Percentiles rank a stretch among this genome's conserved stretches.
Evolutionary conservation across 2,329 filamentous ascomycete species (phyloP).

Genomic region (Mycogone perniciosa): DNA sequence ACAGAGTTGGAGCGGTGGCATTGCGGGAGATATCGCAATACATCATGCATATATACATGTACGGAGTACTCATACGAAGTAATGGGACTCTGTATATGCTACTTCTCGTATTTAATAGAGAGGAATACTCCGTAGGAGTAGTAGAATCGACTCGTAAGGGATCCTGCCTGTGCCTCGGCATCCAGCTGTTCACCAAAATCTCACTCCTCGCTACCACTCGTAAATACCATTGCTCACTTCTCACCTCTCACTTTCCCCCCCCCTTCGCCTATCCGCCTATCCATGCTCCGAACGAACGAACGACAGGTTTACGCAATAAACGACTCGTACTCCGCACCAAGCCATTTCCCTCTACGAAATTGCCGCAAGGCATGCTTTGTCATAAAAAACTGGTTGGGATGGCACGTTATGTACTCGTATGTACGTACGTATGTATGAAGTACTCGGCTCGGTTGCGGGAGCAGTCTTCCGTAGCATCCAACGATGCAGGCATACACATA

Average conservation of each 20-base stretch:
- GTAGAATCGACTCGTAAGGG: no score
- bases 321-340: neutral
- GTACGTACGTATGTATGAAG: neutral
- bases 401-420: neutral
- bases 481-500: no score
- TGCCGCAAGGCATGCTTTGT: no score
- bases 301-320: neutral
- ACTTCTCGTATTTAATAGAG: no score
- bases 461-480: no score
- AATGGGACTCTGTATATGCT: no score
- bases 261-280: neutral
- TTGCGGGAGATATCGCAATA: neutral
- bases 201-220: neutral
- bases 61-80: no score
- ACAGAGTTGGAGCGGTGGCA: neutral
- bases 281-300: neutral
- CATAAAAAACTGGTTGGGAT: no score
- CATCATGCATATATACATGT: no score
- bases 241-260: slow-evolving; percentile 10
- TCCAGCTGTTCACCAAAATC: slow-evolving; percentile 4
- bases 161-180: neutral
- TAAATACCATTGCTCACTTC: neutral
- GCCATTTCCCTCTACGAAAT: neutral
- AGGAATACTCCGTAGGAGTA: no score
- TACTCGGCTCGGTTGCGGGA: no score